Evolutionary conservation across 2,329 filamentous ascomycete genomes (phyloP).

Genomic region (Magnaporthiopsis poae): DNA sequence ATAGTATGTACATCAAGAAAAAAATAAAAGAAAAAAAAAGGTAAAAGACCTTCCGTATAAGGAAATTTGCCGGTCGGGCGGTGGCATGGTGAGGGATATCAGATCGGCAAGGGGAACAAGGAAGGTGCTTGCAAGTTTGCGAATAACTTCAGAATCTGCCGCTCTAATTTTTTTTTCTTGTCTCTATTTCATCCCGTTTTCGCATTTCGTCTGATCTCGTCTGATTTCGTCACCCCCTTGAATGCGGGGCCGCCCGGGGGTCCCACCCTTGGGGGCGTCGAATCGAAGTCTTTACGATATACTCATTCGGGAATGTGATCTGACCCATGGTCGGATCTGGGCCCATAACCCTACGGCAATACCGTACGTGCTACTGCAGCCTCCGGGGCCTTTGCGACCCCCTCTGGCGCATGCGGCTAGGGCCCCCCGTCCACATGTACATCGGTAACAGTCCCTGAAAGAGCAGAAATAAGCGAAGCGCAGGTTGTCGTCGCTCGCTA

Average conservation of each 20-base stretch:
- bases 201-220: not conserved
- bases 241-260: not conserved
- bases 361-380: not conserved
- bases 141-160: not conserved
- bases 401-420: not conserved
- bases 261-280: not conserved
- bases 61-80: not conserved
- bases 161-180: not conserved
- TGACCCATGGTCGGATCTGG: not conserved
- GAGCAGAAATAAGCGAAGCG: not conserved
- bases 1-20: no score
- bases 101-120: no score
- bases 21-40: no score
- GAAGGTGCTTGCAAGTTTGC: not conserved
- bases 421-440: not conserved
- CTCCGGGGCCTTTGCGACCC: no score
- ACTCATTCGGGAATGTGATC: not conserved
- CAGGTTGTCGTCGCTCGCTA: not conserved
- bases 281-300: not conserved
- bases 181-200: not conserved
- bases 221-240: not conserved
- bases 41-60: not conserved
- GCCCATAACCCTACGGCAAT: not conserved
- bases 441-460: constrained; percentile 4
- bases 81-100: not conserved